Conservation (phyloP, 139 green algal genomes). For the Prasinococcaceae sp. region DNA sequence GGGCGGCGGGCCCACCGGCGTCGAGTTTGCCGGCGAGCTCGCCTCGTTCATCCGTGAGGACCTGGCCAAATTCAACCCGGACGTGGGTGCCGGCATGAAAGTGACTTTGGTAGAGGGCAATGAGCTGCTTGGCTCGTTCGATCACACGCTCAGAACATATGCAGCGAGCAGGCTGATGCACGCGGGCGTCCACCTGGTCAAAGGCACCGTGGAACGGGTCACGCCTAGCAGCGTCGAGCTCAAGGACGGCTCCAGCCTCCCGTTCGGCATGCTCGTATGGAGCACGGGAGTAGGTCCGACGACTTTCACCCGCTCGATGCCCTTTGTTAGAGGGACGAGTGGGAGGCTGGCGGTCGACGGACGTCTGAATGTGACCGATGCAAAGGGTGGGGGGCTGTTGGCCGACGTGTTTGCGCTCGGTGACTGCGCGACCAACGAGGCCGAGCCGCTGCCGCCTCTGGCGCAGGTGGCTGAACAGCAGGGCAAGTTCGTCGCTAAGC, state of each 20-base stretch:
- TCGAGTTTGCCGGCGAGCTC: conserved; percentile 72
- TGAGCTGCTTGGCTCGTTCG: conserved; percentile 64
- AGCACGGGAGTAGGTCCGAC: conserved; percentile 71
- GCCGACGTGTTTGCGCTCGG: conserved; percentile 56
- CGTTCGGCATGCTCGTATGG: conserved; percentile 77
- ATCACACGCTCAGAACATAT: conserved; percentile 58
- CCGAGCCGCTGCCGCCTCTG: conserved; percentile 62
- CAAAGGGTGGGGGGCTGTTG: conserved; percentile 14
- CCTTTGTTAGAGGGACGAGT: conserved; percentile 52
- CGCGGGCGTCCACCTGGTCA: conserved; percentile 48
- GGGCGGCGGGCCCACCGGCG: conserved; percentile 65
- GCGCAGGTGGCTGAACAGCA: conserved; percentile 91
- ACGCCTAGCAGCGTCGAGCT: conserved; percentile 35
- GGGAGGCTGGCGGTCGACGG: conserved; percentile 37
- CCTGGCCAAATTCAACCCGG: conserved; percentile 22
- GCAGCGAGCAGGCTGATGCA: conserved; percentile 47
- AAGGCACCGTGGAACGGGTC: conserved; percentile 30
- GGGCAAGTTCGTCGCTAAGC: conserved; percentile 59
- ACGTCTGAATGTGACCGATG: conserved; percentile 1
- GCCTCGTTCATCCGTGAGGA: conserved; percentile 42
- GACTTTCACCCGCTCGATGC: conserved; percentile 54
- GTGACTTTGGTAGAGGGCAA: conserved; percentile 60
- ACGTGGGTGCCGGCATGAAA: conserved; percentile 28
- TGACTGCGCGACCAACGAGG: conserved; percentile 65
- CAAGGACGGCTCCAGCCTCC: conserved; percentile 42